These are phyloP conservation scores for Arthroderma uncinatum DNA, from an alignment of 2,329 filamentous ascomycete species.

Conservation along the genomic window DNA sequence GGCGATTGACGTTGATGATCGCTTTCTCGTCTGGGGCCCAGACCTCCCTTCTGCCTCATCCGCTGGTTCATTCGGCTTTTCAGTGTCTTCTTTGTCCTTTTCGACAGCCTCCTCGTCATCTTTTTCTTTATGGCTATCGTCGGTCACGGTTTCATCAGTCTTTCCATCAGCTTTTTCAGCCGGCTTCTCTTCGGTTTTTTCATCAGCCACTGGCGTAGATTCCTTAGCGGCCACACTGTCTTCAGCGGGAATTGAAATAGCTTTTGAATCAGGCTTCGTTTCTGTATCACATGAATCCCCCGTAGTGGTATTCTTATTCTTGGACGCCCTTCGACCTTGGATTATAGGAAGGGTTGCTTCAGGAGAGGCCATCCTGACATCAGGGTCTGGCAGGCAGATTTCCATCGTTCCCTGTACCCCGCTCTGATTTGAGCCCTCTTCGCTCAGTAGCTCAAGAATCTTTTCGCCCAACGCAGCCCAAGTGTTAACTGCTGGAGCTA, in stretches of 20 bases:
- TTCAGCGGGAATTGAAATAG: not conserved
- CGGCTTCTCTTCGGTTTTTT: not conserved
- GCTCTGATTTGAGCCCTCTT: constrained; percentile 28
- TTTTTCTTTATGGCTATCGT: not conserved
- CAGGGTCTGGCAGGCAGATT: constrained; percentile 29
- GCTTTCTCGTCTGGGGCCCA: constrained; percentile 38
- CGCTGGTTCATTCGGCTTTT: constrained; percentile 16
- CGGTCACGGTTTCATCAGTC: not conserved
- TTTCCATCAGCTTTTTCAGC: not conserved
- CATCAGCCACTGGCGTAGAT: not conserved
- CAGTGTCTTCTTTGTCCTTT: constrained; percentile 5
- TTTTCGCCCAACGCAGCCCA: constrained; percentile 42
- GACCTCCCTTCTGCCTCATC: constrained; percentile 26
- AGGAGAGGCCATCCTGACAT: not conserved
- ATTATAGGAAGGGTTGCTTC: constrained; percentile 11
- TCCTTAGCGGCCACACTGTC: not conserved
- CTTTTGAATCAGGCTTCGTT: not conserved
- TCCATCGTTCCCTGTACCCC: constrained; percentile 22
- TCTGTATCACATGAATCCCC: not conserved
- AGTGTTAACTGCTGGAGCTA: constrained; percentile 25
- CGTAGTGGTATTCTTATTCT: not conserved
- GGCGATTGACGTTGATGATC: constrained; percentile 50
- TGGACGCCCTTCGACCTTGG: not conserved
- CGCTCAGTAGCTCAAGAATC: constrained; percentile 35
- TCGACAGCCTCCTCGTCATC: constrained; percentile 1